Evolutionary conservation across 768 basidiomycete genomes (phyloP), one percentile per base, ranked within the genome.

Genomic region (Podaxis sp.): DNA sequence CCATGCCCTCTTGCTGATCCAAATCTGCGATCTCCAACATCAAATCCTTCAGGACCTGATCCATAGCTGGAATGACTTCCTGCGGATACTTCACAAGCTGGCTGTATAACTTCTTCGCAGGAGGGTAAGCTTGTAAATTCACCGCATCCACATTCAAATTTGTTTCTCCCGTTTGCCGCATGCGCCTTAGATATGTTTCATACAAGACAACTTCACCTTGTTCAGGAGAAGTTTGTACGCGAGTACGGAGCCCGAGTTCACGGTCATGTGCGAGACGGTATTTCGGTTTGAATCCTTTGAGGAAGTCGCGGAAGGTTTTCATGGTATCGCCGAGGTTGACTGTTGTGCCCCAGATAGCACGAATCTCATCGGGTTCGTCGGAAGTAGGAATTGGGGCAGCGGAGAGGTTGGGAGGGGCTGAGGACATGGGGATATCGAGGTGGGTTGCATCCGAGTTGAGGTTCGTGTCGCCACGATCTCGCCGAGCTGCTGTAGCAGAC

Each of bases 311-410:
- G 78, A 98, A 99, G 20, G 89, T 75, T 69, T 88, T 89, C 92
- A 98, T 97, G 12, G 92, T 90, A 73, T 96, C 91, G 2, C 87
- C 83, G 28, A 99, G 82, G 66, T 93, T 91, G 69, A 99, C 95
- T 1, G 93, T 96, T 0, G 97, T 99, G 33, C 97, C 97, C 96
- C 97, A 99, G 64, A 99, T 93, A 24, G 94, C 95, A 59, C 92
- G 84, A 56, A 94, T 90, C 67, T 92, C 92, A 61, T 92, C 91
- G 0, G 89, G 89, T 59, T 89, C 88, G 64, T 89, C 91, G 12
- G 84, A 85, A 33, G 58, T 51, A 13, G 84, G 85, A 1, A 73
- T 81, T 30, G 78, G 82, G 15, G 83, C 86, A 6, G 82, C 90
- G 58, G 89, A 91, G 46, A 87, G 83, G 52, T 70, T 71, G 8